Conservation (phyloP, 345 rosid genomes). For the Populus alba region DNA sequence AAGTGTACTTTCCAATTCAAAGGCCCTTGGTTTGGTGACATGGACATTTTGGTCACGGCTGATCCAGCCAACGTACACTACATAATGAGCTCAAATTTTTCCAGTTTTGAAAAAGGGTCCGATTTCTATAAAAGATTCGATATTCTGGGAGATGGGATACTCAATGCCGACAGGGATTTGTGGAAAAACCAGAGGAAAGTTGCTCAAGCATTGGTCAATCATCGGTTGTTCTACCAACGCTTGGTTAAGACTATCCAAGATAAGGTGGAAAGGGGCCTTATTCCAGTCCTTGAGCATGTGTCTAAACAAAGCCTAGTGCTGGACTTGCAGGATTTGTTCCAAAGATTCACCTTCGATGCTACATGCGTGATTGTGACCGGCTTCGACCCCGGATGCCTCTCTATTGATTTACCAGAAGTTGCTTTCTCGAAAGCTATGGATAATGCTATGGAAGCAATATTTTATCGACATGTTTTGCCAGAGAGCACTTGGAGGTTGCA, state of each 20-base stretch:
- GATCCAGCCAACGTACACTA: slow-evolving; percentile 19
- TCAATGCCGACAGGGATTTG: slow-evolving; percentile 17
- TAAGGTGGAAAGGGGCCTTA: slow-evolving; percentile 12
- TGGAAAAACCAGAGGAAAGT: slow-evolving; percentile 11
- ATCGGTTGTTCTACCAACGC: not conserved
- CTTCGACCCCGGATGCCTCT: slow-evolving; percentile 16
- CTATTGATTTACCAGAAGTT: slow-evolving; percentile 1
- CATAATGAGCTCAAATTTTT: slow-evolving; percentile 22
- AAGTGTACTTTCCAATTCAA: not conserved
- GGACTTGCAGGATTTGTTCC: slow-evolving; percentile 24
- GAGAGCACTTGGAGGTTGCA: slow-evolving; percentile 12
- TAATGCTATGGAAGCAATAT: slow-evolving; percentile 14
- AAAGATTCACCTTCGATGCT: slow-evolving; percentile 22
- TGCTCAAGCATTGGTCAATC: not conserved
- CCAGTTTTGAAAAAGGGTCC: slow-evolving; percentile 14
- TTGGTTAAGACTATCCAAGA: not conserved
- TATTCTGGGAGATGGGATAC: slow-evolving; percentile 24
- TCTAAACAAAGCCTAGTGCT: not conserved
- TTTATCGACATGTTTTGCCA: slow-evolving; percentile 15
- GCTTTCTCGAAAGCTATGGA: slow-evolving; percentile 20
- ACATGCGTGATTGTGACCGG: slow-evolving; percentile 13
- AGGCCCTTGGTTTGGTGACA: slow-evolving; percentile 7
- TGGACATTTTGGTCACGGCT: not conserved
- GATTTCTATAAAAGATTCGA: slow-evolving; percentile 15
- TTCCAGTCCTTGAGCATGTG: slow-evolving; percentile 16